Conservation (phyloP, 2,329 filamentous ascomycete species). For the Colletotrichum endophyticum region DNA sequence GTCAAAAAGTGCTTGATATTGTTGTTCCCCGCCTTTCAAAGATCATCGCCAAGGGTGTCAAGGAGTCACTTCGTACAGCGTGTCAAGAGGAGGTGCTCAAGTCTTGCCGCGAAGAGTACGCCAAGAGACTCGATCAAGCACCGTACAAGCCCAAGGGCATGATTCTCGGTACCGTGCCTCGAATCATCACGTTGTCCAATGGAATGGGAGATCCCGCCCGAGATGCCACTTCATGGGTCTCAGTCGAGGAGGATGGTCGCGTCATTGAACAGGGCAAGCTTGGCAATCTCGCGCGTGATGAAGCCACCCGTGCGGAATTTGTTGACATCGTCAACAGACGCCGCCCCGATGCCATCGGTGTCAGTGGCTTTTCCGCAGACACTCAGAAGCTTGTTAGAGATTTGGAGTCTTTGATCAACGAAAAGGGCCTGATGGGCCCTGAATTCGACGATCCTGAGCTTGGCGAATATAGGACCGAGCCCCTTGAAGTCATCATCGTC, state of each 20-base stretch:
- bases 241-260: slow-evolving; percentile 90
- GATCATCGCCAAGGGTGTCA: slow-evolving; percentile 88
- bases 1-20: slow-evolving; percentile 81
- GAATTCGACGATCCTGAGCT: slow-evolving; percentile 84
- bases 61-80: slow-evolving; percentile 90
- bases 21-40: slow-evolving; percentile 83
- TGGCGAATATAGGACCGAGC: slow-evolving; percentile 76
- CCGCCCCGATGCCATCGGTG: slow-evolving; percentile 86
- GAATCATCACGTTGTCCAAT: slow-evolving; percentile 86
- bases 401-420: slow-evolving; percentile 77
- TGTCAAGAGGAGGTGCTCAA: slow-evolving; percentile 94
- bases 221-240: slow-evolving; percentile 89
- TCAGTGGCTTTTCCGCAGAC: slow-evolving; percentile 88
- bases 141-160: slow-evolving; percentile 96
- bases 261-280: slow-evolving; percentile 91
- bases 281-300: slow-evolving; percentile 75
- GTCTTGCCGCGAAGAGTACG: slow-evolving; percentile 86
- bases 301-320: slow-evolving; percentile 70
- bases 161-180: slow-evolving; percentile 84
- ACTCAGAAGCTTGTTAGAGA: slow-evolving; percentile 84
- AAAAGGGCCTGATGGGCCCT: slow-evolving; percentile 77
- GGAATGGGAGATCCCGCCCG: slow-evolving; percentile 76
- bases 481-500: slow-evolving; percentile 86
- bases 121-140: slow-evolving; percentile 89
- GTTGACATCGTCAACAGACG: slow-evolving; percentile 80